Evolutionary conservation across 352 stramenopile species (phyloP).

Genomic region (Pythium aquatile): DNA sequence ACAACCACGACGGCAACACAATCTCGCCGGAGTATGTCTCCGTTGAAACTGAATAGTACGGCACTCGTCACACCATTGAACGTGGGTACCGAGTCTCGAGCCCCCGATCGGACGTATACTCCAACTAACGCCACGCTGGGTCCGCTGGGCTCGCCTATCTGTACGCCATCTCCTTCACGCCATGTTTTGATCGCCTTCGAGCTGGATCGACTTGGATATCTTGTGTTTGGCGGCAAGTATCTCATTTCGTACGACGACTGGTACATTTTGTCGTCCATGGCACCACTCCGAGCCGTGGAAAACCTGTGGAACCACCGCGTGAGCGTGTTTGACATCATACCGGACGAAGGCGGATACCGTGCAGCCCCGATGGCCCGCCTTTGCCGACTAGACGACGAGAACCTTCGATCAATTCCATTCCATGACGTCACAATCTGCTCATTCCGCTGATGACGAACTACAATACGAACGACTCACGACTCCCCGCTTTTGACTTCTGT

Average conservation of each 20-base stretch:
- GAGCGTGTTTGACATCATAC: slow-evolving; percentile 16
- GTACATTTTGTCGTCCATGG: slow-evolving; percentile 23
- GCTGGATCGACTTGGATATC: slow-evolving; percentile 20
- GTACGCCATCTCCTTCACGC: no score
- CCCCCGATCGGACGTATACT: no score
- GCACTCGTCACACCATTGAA: no score
- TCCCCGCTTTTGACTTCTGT: no score
- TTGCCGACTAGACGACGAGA: slow-evolving; percentile 10
- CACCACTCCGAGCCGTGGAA: slow-evolving; percentile 18
- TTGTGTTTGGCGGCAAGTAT: slow-evolving; percentile 23
- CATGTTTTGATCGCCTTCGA: slow-evolving; percentile 19
- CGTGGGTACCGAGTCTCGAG: no score
- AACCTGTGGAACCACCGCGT: slow-evolving; percentile 28
- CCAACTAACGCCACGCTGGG: no score
- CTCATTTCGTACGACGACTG: slow-evolving; percentile 28
- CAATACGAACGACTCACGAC: no score
- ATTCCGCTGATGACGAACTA: slow-evolving; percentile 13
- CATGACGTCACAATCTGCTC: slow-evolving; percentile 13
- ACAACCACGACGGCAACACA: no score
- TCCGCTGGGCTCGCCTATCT: no score
- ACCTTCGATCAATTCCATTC: not conserved
- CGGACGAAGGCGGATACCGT: not conserved
- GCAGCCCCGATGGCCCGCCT: not conserved
- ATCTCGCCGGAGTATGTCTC: no score
- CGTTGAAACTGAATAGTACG: no score